Base-by-base conservation (phyloP, 202 grass and related monocot genomes). In the Saccharum hybrid region DNA sequence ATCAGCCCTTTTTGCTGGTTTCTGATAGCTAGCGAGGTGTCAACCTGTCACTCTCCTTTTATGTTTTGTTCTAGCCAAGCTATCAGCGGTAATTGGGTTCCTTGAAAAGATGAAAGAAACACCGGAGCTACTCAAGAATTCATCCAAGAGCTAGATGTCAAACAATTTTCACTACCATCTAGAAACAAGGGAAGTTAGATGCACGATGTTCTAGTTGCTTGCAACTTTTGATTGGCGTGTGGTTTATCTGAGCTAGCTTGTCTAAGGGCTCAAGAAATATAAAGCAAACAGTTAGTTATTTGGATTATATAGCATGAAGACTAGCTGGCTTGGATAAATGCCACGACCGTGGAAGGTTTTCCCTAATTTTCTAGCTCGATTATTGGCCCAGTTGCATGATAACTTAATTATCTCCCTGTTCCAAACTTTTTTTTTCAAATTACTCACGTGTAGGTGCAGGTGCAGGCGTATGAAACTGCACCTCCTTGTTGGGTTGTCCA, bases 401-500 rank as follows among this genome's bases (percentile, higher is more conserved):
- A 82, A 78, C n/a, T n/a, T n/a, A n/a, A 39, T 73, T 86, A 79
- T 86, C 66, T 78, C 66, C n/a, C 60, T 52, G 12, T 68, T 86
- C 79, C 54, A 49, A 77, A 61, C 67, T 13, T 74, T 82, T 79
- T 68, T 82, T n/a, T n/a, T n/a, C 28, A 23, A 71, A 48, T 48
- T 69, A 42, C 52, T 77, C 72, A 86, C 67, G 31, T 86, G 73
- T 45, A 21, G 36, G n/a, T 22, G 13, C n/a, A n/a, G n/a, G n/a
- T n/a, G 37, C 16, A 77, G 78, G 40, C 59, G 13, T 78, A 57
- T 77, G 65, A 72, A 85, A 60, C 57, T 77, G 72, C 28, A 85
- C 37, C 57, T 72, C 43, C 63, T 81, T 8, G 42, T 45, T 45
- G 42, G 42, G 10, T 45, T 3, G 10, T 45, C 42, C 42, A 45